Evolutionary conservation across 2,329 filamentous ascomycete genomes (phyloP).

Genomic region (Periconia sp.): DNA sequence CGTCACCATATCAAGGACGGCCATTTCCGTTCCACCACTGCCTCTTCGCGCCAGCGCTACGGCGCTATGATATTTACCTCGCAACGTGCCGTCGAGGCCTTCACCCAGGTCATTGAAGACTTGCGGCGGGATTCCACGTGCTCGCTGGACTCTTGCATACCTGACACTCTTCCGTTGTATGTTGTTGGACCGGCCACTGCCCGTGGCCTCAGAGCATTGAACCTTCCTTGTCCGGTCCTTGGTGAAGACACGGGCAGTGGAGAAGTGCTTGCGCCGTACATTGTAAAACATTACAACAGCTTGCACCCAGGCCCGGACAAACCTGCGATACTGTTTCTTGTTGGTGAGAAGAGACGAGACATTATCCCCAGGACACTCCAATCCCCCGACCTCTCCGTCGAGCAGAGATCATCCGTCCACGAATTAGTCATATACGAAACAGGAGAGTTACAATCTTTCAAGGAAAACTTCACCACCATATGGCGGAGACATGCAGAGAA

Average conservation of each 20-base stretch:
- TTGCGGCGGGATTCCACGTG: conserved; percentile 43
- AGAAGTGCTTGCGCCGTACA: conserved; percentile 74
- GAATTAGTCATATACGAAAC: conserved; percentile 89
- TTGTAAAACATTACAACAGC: conserved; percentile 72
- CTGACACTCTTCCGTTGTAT: conserved; percentile 64
- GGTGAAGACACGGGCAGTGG: conserved; percentile 86
- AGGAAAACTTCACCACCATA: conserved; percentile 60
- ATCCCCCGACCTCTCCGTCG: conserved; percentile 53
- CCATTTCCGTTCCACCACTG: conserved; percentile 35
- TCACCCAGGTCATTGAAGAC: conserved; percentile 63
- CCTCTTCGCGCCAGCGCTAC: conserved; percentile 50
- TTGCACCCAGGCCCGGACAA: conserved; percentile 45
- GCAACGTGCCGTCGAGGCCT: conserved; percentile 80
- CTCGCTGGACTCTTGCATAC: conserved; percentile 40
- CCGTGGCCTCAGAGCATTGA: conserved; percentile 64
- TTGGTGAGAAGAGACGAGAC: conserved; percentile 86
- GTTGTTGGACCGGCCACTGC: conserved; percentile 81
- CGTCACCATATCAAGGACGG: conserved; percentile 52
- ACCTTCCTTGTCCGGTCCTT: conserved; percentile 61
- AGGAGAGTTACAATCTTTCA: conserved; percentile 77
- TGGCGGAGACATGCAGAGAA: conserved; percentile 50
- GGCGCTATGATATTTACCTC: conserved; percentile 84
- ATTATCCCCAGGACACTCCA: conserved; percentile 83
- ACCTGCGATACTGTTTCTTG: conserved; percentile 77
- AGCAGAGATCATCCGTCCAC: conserved; percentile 65